Evolutionary conservation across 805 yeast genomes (phyloP).

Genomic region (Spencermartinsiella europaea): DNA sequence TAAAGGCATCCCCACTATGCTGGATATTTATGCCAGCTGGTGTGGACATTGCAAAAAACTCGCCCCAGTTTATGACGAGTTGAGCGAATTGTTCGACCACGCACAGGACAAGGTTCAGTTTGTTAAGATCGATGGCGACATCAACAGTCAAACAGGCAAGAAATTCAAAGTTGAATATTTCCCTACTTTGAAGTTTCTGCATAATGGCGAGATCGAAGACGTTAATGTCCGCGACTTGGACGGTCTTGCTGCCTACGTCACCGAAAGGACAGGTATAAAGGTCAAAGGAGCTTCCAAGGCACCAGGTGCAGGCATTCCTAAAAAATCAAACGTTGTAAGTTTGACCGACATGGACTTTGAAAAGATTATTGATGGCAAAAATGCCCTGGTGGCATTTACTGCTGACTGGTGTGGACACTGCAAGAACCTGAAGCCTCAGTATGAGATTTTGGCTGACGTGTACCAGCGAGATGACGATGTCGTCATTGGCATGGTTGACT

Average conservation of each 20-base stretch:
- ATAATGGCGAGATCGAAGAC: conserved; percentile 17
- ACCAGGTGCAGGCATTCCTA: conserved; percentile 3
- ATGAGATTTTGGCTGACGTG: conserved; percentile 46
- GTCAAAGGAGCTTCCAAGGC: conserved; percentile 18
- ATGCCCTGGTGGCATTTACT: conserved; percentile 49
- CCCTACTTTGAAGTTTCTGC: conserved; percentile 58
- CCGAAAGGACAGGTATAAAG: conserved; percentile 32
- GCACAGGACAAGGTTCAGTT: conserved; percentile 40
- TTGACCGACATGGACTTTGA: conserved; percentile 42
- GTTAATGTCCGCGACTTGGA: conserved; percentile 44
- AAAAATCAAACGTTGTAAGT: conserved; percentile 7
- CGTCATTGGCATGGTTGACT: conserved; percentile 44
- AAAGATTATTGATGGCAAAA: conserved; percentile 34
- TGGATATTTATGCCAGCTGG: conserved; percentile 76
- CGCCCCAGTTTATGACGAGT: conserved; percentile 79
- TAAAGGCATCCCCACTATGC: conserved; percentile 62
- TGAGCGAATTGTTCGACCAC: conserved; percentile 61
- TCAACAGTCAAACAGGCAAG: conserved; percentile 45
- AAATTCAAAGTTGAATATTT: conserved; percentile 54
- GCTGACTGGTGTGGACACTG: conserved; percentile 60
- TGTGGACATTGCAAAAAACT: conserved; percentile 91
- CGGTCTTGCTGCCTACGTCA: conserved; percentile 46
- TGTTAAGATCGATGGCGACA: conserved; percentile 57
- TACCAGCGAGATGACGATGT: conserved; percentile 38
- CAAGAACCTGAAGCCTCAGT: conserved; percentile 46